Evolutionary conservation across 2,329 filamentous ascomycete species (phyloP), one percentile per base, ranked within the genome.

Genomic region (Alternaria tenuissima): DNA sequence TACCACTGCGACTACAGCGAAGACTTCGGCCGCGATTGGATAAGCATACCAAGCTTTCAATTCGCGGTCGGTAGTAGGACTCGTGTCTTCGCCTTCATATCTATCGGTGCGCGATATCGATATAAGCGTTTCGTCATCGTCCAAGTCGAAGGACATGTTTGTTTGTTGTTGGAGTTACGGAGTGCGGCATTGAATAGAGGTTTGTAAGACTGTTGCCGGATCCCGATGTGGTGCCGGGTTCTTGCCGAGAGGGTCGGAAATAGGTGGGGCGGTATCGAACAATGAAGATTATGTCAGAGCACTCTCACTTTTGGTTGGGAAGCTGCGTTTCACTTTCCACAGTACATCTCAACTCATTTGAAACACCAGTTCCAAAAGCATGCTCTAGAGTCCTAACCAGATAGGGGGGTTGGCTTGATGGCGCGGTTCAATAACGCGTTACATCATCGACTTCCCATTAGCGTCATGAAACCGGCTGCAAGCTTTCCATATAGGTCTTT

Each of bases 21-120:
- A 98, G 30, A 95, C 93, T 80, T 97, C 93, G 7, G 93, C 92
- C 12, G 93, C 93, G 81, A 95, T 94, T 32, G 90, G 89, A 82
- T 96, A 96, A 72, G 90, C 90, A 78, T 96, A 96, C 93, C 93
- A 97, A 62, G 93, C 93, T 46, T 87, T 83, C 64, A 96, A 85
- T 83, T 97, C 93, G 77, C 90, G 92, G 63, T 79, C 80, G 72
- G 91, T 95, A 5, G 93, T 96, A 38, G 89, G 87, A n/a, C 92
- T 87, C 14, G 87, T 89, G 52, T 78, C 75, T 69, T 78, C 75
- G 49, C 66, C 67, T 38, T 69, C 60, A 32, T 76, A 78, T 32
- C 66, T 67, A 4, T 28, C 32, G 26, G 18, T 44, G 46, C 42
- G 11, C 44, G 51, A 34, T 24, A n/a, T 30, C 34, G 49, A 20